phyloP scores from a whole-genome alignment of 2,329 filamentous ascomycete genomes.

The Cladosporium sp. region DNA sequence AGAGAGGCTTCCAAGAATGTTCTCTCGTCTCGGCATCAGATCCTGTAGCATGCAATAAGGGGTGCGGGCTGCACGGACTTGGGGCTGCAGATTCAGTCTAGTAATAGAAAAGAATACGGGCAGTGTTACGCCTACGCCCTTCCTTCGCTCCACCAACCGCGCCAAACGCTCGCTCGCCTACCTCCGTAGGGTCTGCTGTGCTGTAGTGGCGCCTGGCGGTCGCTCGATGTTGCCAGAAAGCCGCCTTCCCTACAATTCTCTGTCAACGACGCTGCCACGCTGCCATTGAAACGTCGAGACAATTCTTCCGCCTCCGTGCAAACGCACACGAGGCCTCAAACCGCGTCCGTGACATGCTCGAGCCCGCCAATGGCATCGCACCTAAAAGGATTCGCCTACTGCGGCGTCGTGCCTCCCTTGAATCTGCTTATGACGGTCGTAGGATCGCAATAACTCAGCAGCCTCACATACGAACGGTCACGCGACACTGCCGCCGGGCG shows the following conservation, averaged over 20 bases:
- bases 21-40: background rate
- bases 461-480: background rate
- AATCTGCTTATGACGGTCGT: background rate
- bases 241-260: no score
- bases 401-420: background rate
- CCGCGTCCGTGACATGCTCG: background rate
- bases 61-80: conserved; percentile 12
- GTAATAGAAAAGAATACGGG: conserved; percentile 11
- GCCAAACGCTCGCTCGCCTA: background rate
- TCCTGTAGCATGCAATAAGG: conserved; percentile 8
- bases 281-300: background rate
- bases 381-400: background rate
- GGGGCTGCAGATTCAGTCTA: conserved; percentile 10
- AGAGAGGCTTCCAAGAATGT: conserved; percentile 3
- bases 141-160: background rate
- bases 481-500: background rate
- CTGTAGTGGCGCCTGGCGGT: no score
- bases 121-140: conserved; percentile 1
- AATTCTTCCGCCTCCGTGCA: background rate
- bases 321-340: background rate
- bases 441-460: background rate
- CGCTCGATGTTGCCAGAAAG: no score
- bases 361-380: background rate
- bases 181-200: no score
- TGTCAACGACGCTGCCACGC: background rate